Evolutionary conservation across 2,329 filamentous ascomycete species (phyloP).

Genomic region (Fusarium floridanum): DNA sequence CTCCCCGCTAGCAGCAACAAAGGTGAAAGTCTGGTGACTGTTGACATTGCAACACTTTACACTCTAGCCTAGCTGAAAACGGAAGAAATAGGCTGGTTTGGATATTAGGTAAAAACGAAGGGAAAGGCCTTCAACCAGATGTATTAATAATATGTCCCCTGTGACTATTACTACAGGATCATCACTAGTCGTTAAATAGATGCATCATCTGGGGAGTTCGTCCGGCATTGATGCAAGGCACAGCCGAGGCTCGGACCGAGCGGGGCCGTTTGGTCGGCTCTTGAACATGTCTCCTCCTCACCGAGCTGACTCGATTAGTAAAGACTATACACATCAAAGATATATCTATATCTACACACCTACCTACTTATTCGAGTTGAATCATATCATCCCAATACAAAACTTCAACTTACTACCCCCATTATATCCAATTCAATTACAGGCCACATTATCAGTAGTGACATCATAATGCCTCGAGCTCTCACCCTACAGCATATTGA

Average conservation of each 20-base stretch:
- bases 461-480: slow-evolving; percentile 61
- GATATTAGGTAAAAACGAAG: not conserved
- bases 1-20: not conserved
- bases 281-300: not conserved
- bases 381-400: not conserved
- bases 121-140: not conserved
- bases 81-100: not conserved
- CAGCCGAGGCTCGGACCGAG: slow-evolving; percentile 8
- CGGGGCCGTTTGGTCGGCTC: not conserved
- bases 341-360: not conserved
- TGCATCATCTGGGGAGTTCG: not conserved
- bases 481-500: slow-evolving; percentile 77
- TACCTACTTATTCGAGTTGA: not conserved
- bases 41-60: not conserved
- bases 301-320: slow-evolving; percentile 1
- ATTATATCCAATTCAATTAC: not conserved
- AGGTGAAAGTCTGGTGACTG: not conserved
- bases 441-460: not conserved
- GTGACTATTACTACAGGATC: no score
- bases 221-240: not conserved
- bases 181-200: not conserved
- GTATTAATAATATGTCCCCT: not conserved
- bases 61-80: not conserved
- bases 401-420: not conserved
- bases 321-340: not conserved